A percentile compares a stretch with the other conserved stretches of the same genome.
Evolutionary conservation across 163 green algal species (phyloP).

Genomic region (Chlamydomonas reinhardtii): DNA sequence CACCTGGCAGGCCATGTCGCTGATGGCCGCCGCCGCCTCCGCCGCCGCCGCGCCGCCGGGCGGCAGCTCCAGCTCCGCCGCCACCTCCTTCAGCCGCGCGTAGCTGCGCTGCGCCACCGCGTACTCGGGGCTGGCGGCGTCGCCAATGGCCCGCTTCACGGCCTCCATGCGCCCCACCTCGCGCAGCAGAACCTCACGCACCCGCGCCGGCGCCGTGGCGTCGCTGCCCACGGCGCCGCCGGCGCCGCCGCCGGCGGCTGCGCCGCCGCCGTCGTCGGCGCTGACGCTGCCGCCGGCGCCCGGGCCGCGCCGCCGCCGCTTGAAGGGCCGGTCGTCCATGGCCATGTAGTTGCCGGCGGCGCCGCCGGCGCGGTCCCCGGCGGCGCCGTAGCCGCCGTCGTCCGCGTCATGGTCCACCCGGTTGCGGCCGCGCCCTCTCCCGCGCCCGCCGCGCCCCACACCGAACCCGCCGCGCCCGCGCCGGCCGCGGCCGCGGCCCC

Average conservation of each 20-base stretch:
- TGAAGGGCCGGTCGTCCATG: slow-evolving; percentile 45
- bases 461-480: neutral
- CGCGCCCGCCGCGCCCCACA: slow-evolving; percentile 37
- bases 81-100: slow-evolving; percentile 69
- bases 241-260: neutral
- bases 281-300: slow-evolving; percentile 9
- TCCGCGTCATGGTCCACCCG: slow-evolving; percentile 57
- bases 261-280: neutral
- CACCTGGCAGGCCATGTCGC: slow-evolving; percentile 73
- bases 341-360: neutral
- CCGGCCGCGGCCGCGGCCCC: slow-evolving; percentile 28
- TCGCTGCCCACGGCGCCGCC: neutral
- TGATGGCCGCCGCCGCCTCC: slow-evolving; percentile 31
- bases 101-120: slow-evolving; percentile 72
- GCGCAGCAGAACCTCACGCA: slow-evolving; percentile 65
- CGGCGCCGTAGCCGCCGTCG: slow-evolving; percentile 2
- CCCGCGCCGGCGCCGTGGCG: neutral
- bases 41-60: slow-evolving; percentile 44
- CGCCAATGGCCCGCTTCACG: slow-evolving; percentile 56
- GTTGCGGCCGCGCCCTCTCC: slow-evolving; percentile 41
- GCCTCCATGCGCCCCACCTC: slow-evolving; percentile 78
- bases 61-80: slow-evolving; percentile 61
- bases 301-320: slow-evolving; percentile 49
- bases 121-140: slow-evolving; percentile 57
- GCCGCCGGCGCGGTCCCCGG: neutral